These are phyloP conservation scores for Kuraishia floccosa DNA, from an alignment of 805 yeast species.

Conservation along the genomic window DNA sequence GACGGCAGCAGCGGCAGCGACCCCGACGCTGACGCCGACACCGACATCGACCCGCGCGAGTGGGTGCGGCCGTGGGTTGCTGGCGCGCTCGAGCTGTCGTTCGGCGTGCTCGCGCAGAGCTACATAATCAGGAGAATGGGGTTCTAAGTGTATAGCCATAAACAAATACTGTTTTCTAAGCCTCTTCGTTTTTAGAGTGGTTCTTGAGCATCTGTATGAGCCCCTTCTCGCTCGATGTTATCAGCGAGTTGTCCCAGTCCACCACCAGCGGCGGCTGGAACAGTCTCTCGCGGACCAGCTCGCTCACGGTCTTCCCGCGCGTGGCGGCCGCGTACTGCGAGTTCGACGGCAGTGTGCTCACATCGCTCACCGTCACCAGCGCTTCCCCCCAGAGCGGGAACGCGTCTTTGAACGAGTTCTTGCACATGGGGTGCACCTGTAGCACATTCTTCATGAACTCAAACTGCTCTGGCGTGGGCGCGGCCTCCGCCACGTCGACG, in stretches of 20 bases:
- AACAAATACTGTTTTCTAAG: background rate
- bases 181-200: constrained; percentile 10
- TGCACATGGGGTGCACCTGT: constrained; percentile 15
- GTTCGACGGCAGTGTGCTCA: constrained; percentile 6
- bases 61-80: constrained; percentile 77
- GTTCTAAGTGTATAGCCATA: constrained; percentile 15
- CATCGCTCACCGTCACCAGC: constrained; percentile 9
- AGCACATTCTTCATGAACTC: constrained; percentile 13
- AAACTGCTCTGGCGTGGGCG: constrained; percentile 21
- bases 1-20: constrained; percentile 18
- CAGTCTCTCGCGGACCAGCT: constrained; percentile 10
- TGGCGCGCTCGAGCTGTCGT: constrained; percentile 64
- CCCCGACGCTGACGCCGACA: constrained; percentile 6
- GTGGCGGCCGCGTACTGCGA: constrained; percentile 2
- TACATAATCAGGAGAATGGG: constrained; percentile 92
- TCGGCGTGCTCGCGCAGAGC: constrained; percentile 84
- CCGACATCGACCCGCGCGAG: constrained; percentile 57
- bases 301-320: constrained; percentile 8
- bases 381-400: constrained; percentile 13
- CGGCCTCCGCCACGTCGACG: constrained; percentile 1
- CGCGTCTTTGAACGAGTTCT: constrained; percentile 14
- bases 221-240: constrained; percentile 36
- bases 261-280: constrained; percentile 39
- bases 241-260: constrained; percentile 48
- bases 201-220: constrained; percentile 31